Evolutionary conservation across 176 grass and related monocot genomes (phyloP).

Genomic region (Hordeum vulgare): DNA sequence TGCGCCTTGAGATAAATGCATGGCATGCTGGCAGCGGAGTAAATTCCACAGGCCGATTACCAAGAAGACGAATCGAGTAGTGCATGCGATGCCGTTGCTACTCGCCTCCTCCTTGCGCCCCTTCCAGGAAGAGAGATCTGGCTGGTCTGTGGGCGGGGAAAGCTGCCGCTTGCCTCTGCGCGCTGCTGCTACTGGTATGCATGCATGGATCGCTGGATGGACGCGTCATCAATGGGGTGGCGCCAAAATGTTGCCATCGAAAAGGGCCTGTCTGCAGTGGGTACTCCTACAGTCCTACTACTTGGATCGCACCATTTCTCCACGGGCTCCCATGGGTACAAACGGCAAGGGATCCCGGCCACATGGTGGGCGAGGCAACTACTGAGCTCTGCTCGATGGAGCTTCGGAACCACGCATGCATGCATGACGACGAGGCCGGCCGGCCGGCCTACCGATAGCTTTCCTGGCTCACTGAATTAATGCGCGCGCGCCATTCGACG

Average conservation of each 20-base stretch:
- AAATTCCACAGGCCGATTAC: background rate
- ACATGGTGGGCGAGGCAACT: constrained; percentile 1
- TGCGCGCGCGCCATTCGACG: background rate
- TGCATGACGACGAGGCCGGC: background rate
- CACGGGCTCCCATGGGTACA: background rate
- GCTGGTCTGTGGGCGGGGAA: background rate
- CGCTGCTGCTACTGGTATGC: background rate
- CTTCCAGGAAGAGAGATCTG: background rate
- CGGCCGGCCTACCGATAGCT: background rate
- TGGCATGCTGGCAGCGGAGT: background rate
- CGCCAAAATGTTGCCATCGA: background rate
- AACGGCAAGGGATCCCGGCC: constrained; percentile 9
- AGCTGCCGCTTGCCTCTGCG: background rate
- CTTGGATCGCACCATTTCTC: constrained; percentile 2
- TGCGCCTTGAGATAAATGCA: background rate
- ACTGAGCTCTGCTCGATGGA: background rate
- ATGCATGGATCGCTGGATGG: background rate
- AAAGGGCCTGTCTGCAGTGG: background rate
- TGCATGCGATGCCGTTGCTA: background rate
- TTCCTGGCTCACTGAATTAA: background rate
- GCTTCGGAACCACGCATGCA: background rate
- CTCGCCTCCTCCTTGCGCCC: background rate
- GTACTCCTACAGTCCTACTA: too few species aligned
- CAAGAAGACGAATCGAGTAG: background rate
- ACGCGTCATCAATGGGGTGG: background rate